phyloP scores from a whole-genome alignment of 331 rosid species.

The Dryas integrifolia region DNA sequence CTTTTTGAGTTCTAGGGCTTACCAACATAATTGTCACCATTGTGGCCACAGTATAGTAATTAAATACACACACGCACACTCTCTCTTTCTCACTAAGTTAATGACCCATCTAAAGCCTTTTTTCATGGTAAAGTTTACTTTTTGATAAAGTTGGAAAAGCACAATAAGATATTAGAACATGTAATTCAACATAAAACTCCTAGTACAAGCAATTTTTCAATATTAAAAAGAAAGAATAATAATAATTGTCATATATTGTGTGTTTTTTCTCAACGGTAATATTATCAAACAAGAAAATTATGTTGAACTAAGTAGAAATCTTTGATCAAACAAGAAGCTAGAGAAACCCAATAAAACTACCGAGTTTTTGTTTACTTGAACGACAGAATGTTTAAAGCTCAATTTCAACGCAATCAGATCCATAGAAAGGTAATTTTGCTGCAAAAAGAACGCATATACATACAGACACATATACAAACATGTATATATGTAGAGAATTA shows the following conservation, averaged over 20 bases:
- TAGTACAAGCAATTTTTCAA: neutral
- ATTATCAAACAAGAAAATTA: neutral
- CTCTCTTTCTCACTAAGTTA: neutral
- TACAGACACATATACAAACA: neutral
- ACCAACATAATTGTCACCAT: no score
- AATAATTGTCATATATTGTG: neutral
- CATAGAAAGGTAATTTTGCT: neutral
- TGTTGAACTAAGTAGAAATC: neutral
- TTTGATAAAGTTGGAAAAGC: neutral
- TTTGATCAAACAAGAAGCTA: neutral
- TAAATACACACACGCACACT: neutral
- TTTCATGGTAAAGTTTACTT: neutral
- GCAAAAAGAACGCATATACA: neutral
- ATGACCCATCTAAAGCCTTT: no score
- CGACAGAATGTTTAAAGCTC: neutral
- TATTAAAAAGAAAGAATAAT: neutral
- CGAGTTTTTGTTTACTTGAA: neutral
- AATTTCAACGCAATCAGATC: constrained; percentile 1
- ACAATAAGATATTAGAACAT: neutral
- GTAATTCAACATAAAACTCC: neutral
- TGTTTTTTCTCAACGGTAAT: neutral
- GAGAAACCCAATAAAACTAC: neutral
- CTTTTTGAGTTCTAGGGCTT: neutral
- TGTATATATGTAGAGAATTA: neutral
- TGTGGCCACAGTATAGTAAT: neutral